Evolutionary conservation across 257 asterid species (phyloP), one percentile per base, ranked within the genome.

Genomic region (Coffea canephora): DNA sequence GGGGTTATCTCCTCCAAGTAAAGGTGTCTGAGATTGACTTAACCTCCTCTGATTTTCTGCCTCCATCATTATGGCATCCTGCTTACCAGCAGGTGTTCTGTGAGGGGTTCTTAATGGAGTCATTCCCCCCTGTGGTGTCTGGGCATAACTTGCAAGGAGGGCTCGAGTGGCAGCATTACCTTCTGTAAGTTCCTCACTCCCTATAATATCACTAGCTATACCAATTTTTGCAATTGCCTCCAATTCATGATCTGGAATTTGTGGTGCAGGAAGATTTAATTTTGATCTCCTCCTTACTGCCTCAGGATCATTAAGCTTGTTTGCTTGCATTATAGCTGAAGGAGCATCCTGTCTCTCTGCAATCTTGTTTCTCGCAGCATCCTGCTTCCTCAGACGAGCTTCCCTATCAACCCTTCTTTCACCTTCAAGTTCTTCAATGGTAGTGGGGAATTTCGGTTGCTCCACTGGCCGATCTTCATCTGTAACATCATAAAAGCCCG

Each of bases 181-280:
- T 84, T 94, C 98, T 0, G 92, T 82, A 27, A 93, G 86, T 81
- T 96, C 99, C 81, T 94, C 99, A 67, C 86, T 87, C 71, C 96
- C 97, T 18, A 91, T 87, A 76, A 94, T 89, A 84, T 96, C 97
- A 82, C 97, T 87, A 71, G 99, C 98, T 80, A 90, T 89, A 66
- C 99, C 99, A 67, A 96, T 91, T 88, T 94, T 96, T 25, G 98
- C 97, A 89, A 96, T 94, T 4, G 96, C 97, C 85, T 96, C 99
- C 89, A 96, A 82, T 80, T 96, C 99, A 80, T 96, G 97, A 82
- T 96, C 99, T 6, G 97, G 95, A 65, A 96, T 96, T 82, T 94
- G 98, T 1, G 99, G 99, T 4, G 99, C 91, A 12, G 99, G 98
- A 50, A 96, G 98, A 87, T 89, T 92, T 62, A 96, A 82, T 82